Conservation (phyloP, 768 basidiomycete genomes). For the Lentinus brumalis region DNA sequence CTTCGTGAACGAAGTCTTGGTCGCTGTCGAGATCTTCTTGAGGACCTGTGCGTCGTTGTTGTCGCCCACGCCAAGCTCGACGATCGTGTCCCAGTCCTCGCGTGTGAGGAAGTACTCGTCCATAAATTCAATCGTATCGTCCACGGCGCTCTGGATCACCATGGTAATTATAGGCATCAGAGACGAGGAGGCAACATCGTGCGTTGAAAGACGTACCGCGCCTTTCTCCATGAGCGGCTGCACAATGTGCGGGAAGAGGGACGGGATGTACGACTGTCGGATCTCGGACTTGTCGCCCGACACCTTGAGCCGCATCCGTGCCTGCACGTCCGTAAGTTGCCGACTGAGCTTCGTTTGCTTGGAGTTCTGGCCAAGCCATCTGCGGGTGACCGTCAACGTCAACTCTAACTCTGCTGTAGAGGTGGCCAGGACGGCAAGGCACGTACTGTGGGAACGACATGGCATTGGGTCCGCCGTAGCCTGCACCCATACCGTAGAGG, state of each 20-base stretch:
- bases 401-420: not conserved
- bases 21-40: constrained; percentile 81
- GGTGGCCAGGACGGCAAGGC: not conserved
- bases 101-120: constrained; percentile 92
- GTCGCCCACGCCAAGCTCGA: constrained; percentile 89
- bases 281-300: constrained; percentile 91
- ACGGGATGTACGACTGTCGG: constrained; percentile 87
- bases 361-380: constrained; percentile 98
- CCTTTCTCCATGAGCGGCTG: constrained; percentile 76
- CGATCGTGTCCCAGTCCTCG: constrained; percentile 96
- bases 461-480: constrained; percentile 65
- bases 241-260: constrained; percentile 81
- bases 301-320: constrained; percentile 91
- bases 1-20: constrained; percentile 83
- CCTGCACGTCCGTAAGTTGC: constrained; percentile 87
- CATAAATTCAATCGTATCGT: constrained; percentile 84
- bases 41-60: constrained; percentile 71
- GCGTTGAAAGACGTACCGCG: constrained; percentile 55
- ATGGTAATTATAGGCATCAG: not conserved
- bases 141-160: constrained; percentile 63
- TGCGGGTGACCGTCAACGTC: constrained; percentile 32
- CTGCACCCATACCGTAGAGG: constrained; percentile 71
- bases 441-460: constrained; percentile 86
- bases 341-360: constrained; percentile 82
- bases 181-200: not conserved